A percentile compares a stretch with the other conserved stretches of the same genome.
Conservation (phyloP, 208 protist genomes). For the Porcisia hertigi region DNA sequence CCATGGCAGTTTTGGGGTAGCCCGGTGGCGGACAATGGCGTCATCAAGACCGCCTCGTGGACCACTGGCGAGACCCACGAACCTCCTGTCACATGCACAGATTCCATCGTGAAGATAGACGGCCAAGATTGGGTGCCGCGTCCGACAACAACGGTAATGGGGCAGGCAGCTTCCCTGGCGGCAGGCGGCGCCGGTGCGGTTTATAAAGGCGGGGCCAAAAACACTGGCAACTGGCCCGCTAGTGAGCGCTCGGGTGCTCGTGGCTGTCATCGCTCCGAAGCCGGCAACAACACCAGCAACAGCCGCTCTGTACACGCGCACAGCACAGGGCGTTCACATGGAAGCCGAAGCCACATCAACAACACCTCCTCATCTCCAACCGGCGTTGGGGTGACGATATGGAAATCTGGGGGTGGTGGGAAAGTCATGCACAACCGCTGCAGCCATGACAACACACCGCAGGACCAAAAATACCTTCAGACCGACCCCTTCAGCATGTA, state of each 20-base stretch:
- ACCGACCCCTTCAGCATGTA: constrained; percentile 56
- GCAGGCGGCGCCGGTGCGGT: not conserved
- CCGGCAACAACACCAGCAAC: not conserved
- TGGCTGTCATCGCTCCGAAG: constrained; percentile 1
- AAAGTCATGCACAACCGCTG: constrained; percentile 6
- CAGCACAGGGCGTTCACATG: constrained; percentile 4
- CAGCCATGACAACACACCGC: constrained; percentile 47
- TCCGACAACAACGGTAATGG: not conserved
- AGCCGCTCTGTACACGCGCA: not conserved
- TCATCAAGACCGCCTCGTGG: not conserved
- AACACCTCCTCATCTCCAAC: constrained; percentile 5
- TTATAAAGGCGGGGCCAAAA: not conserved
- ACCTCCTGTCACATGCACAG: not conserved
- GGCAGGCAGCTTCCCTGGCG: not conserved
- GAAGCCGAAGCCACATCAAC: constrained; percentile 11
- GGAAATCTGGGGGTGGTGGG: not conserved
- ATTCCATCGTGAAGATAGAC: constrained; percentile 3
- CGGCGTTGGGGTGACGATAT: not conserved
- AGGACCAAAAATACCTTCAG: constrained; percentile 48
- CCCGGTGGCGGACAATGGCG: not conserved
- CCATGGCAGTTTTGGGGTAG: constrained; percentile 16
- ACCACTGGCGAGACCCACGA: not conserved
- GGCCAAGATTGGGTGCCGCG: not conserved
- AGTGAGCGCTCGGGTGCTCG: constrained; percentile 4
- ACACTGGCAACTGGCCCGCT: not conserved